Conservation (phyloP, 2,329 filamentous ascomycete species). For the Rhynchosporium secalis region DNA sequence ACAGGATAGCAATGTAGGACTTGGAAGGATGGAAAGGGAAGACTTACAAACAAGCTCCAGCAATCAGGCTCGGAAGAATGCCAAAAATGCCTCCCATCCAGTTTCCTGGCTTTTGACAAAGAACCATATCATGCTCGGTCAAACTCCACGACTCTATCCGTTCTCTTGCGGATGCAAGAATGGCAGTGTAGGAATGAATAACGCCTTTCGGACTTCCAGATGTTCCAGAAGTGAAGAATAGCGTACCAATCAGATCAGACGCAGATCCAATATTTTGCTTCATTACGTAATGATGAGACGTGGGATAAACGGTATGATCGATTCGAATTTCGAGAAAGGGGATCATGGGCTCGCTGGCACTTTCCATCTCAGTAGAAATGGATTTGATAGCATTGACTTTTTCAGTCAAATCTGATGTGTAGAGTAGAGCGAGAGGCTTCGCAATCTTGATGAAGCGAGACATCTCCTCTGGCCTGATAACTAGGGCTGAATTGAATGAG, state of each 20-base stretch:
- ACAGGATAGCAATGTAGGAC: neutral
- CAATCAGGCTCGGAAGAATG: slow-evolving; percentile 30
- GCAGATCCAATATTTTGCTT: slow-evolving; percentile 3
- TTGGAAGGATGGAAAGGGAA: neutral
- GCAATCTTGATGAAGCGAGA: slow-evolving; percentile 25
- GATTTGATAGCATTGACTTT: slow-evolving; percentile 22
- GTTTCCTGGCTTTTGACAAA: slow-evolving; percentile 28
- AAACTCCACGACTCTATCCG: slow-evolving; percentile 29
- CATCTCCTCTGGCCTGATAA: slow-evolving; percentile 29
- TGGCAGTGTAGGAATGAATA: slow-evolving; percentile 27
- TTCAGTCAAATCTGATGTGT: slow-evolving; percentile 22
- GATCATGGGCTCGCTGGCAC: slow-evolving; percentile 12
- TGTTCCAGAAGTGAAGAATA: slow-evolving; percentile 31
- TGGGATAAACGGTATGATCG: slow-evolving; percentile 13
- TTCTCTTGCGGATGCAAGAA: slow-evolving; percentile 30
- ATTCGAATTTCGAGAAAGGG: slow-evolving; percentile 25
- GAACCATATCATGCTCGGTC: slow-evolving; percentile 26
- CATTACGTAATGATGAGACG: slow-evolving; percentile 13
- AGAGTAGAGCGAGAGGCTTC: slow-evolving; percentile 27
- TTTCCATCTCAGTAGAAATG: slow-evolving; percentile 15
- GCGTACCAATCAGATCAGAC: slow-evolving; percentile 20
- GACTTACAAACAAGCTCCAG: slow-evolving; percentile 30
- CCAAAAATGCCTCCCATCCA: slow-evolving; percentile 31
- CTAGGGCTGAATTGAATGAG: slow-evolving; percentile 27
- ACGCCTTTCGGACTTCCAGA: slow-evolving; percentile 30